Evolutionary conservation across 306 rosid species (phyloP), one percentile per base, ranked within the genome.

Genomic region (Casuarina equisetifolia): DNA sequence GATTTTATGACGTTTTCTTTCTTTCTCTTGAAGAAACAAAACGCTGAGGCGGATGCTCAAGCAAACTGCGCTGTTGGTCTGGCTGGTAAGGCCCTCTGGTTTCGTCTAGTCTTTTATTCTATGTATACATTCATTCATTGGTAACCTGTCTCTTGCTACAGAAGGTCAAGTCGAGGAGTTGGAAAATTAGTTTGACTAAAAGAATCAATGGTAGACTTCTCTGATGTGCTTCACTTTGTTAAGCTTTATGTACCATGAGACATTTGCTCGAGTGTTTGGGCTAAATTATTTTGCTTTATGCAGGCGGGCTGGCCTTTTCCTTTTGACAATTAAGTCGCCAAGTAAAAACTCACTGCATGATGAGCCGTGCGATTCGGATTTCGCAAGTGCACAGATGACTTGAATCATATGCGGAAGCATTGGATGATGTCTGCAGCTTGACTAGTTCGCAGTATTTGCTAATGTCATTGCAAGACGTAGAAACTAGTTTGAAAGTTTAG

Each of bases 1-100:
- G 64, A 38, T 51, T 66, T 71, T 64, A 64, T 48, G 69, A 84
- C 59, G 44, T 76, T 83, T 66, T 77, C 42, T 51, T 62, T 74
- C 81, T 78, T 49, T 78, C 76, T 72, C 84, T 62, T 42, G 70
- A 83, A 95, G 98, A 84, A 82, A 39, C 73, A 67, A 51, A 95
- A 92, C 84, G 77, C 97, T 3, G 99, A 91, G 46, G 99, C 97
- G 32, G 99, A 95, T 78, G 92, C 88, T 78, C 89, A 92, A 87
- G 97, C 99, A 70, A 95, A 95, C 87, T 85, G 88, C 84, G 99
- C 92, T 11, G 4, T 85, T 76, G 12, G 76, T 73, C 97, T 95
- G 72, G 86, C 86, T n/a, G 97, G 99, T 92, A 76, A 86, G 88
- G 54, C 78, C 73, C 72, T 66, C 59, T 42, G 77, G 80, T 66